These are phyloP conservation scores for Hypseocharis bilobata DNA, from an alignment of 441 rosid species.

Conservation along the genomic window DNA sequence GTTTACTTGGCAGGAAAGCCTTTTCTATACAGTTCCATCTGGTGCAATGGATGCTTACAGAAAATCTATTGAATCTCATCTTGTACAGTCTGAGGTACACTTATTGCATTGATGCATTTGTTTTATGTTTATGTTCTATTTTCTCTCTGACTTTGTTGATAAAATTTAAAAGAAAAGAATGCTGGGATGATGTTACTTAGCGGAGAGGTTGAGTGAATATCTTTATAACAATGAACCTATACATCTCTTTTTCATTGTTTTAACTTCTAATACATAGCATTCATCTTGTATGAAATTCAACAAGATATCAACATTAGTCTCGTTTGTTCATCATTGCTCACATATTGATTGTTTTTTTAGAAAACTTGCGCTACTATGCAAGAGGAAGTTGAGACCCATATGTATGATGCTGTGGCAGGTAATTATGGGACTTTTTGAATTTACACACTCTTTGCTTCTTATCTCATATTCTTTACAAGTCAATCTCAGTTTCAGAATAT, in stretches of 20 bases:
- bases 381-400: constrained; percentile 81
- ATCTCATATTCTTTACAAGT: constrained; percentile 25
- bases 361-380: constrained; percentile 64
- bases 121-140: constrained; percentile 6
- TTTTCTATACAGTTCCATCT: constrained; percentile 79
- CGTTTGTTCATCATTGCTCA: constrained; percentile 12
- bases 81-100: constrained; percentile 57
- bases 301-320: constrained; percentile 7
- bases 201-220: not conserved
- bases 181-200: not conserved
- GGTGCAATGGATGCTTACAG: constrained; percentile 78
- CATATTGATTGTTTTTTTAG: constrained; percentile 31
- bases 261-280: too few relatives aligned
- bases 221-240: not conserved
- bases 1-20: constrained; percentile 67
- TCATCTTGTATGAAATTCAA: too few relatives aligned
- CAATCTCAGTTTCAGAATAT: constrained; percentile 36
- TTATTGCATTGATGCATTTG: constrained; percentile 16
- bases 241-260: too few relatives aligned
- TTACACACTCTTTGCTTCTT: constrained; percentile 19
- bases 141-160: constrained; percentile 5
- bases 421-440: constrained; percentile 18
- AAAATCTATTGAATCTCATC: constrained; percentile 69
- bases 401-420: constrained; percentile 69
- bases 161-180: not conserved